phyloP scores from a whole-genome alignment of 2,329 filamentous ascomycete genomes.

The Byssochlamys sp. region DNA sequence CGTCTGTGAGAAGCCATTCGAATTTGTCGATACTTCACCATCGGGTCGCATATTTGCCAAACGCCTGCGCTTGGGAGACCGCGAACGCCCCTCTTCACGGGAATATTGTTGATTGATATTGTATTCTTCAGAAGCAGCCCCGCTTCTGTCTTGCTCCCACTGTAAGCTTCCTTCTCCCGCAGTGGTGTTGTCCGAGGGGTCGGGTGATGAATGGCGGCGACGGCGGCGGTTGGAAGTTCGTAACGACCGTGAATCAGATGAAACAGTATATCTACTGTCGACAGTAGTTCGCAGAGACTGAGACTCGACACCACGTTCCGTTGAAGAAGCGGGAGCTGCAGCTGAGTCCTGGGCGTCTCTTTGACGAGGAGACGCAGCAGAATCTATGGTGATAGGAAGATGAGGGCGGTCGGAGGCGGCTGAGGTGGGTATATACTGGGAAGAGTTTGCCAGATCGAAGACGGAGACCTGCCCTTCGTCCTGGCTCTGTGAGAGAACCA shows the following conservation, averaged over 20 bases:
- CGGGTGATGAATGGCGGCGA: constrained; percentile 21
- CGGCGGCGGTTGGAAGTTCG: constrained; percentile 19
- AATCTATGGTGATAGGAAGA: constrained; percentile 45
- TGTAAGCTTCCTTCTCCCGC: constrained; percentile 13
- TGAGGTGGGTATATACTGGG: constrained; percentile 49
- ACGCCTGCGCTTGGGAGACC: constrained; percentile 50
- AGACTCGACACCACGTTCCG: constrained; percentile 11
- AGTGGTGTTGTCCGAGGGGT: constrained; percentile 12
- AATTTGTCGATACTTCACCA: constrained; percentile 38
- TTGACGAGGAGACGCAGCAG: constrained; percentile 38
- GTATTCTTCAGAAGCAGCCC: constrained; percentile 17
- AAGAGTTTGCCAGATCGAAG: constrained; percentile 63
- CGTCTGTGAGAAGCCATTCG: constrained; percentile 48
- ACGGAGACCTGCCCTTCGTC: constrained; percentile 35
- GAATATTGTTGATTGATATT: constrained; percentile 14
- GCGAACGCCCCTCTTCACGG: constrained; percentile 23
- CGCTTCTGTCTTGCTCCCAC: constrained; percentile 17
- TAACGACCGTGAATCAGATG: constrained; percentile 6
- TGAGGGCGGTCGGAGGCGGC: constrained; percentile 59
- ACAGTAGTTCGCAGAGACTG: neutral
- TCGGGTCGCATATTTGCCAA: constrained; percentile 55
- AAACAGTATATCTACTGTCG: constrained; percentile 6
- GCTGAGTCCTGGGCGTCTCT: constrained; percentile 12
- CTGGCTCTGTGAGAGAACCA: constrained; percentile 37
- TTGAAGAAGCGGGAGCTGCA: constrained; percentile 11